phyloP scores from a whole-genome alignment of 768 basidiomycete species.

The Leccinum obscurum region DNA sequence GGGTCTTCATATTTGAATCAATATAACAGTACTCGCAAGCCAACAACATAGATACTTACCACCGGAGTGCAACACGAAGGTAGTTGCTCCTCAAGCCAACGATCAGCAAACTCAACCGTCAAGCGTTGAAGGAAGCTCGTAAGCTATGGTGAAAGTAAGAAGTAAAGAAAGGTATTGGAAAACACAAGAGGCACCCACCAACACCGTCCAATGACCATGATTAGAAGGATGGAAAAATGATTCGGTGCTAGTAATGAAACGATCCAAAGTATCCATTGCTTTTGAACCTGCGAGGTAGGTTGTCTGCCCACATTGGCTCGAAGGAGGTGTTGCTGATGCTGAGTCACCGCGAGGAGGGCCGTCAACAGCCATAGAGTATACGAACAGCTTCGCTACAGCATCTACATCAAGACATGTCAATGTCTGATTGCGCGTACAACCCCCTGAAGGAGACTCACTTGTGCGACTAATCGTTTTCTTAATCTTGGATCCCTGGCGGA shows the following conservation, averaged over 20 bases:
- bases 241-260: conserved; percentile 88
- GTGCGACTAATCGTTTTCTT: conserved; percentile 70
- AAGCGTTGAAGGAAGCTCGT: conserved; percentile 82
- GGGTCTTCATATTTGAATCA: conserved; percentile 43
- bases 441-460: conserved; percentile 37
- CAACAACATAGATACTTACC: conserved; percentile 34
- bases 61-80: conserved; percentile 76
- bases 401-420: conserved; percentile 39
- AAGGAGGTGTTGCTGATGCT: conserved; percentile 63
- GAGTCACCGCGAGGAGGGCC: conserved; percentile 53
- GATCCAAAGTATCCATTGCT: conserved; percentile 85
- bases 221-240: conserved; percentile 96
- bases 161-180: conserved; percentile 10
- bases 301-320: conserved; percentile 43
- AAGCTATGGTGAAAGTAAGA: conserved; percentile 44
- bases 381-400: conserved; percentile 78
- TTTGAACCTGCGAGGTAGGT: conserved; percentile 81
- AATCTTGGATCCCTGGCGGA: conserved; percentile 56
- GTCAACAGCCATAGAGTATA: conserved; percentile 89
- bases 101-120: conserved; percentile 73
- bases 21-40: background rate
- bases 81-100: conserved; percentile 78
- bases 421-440: background rate
- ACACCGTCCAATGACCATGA: conserved; percentile 75
- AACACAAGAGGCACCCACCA: conserved; percentile 16